Base-by-base conservation (phyloP, 192 early-diverging fungal species). In the Coemansia sp. region DNA sequence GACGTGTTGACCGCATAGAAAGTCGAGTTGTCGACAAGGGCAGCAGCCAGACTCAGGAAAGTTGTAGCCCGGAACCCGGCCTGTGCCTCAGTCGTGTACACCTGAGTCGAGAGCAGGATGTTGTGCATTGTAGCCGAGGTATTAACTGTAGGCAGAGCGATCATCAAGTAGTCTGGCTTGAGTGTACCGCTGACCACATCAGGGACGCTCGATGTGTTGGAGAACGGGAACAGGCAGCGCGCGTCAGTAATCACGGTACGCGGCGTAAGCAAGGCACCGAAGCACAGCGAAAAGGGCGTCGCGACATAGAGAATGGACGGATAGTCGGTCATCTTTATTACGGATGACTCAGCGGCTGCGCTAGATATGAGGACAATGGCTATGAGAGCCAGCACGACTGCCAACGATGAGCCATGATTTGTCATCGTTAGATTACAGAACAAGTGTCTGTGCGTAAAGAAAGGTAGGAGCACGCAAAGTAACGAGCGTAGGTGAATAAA, bases 181-280 rank as follows among this genome's bases (percentile, higher is more conserved):
- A 82, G 75, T 58, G 68, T 48, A 11, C 75, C 75, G 37, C 59
- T 57, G 50, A 69, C 80, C 15, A 51, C 41, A 12, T 62, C 45
- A 1, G 80, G 69, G 45, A 67, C 75, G 25, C 66, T 63, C 55
- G 58, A 68, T 27, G 48, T 66, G 69, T 77, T 68, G 23, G 76
- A 74, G 45, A 82, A 82, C 42, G 75, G 80, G 53, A 72, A 73
- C 66, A 82, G 39, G 63, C 80, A 82, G 66, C 80, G 80, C 8
- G 80, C 80, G 34, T 82, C 80, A 6, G 80, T 82, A 8, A 82
- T 64, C 23, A 82, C 75, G 21, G 69, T 68, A 44, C 53, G 50
- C 12, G 77, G 63, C 19, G 62, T 82, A 23, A 82, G 63, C 39
- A 82, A 69, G 0, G 72, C 72, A 21, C 80, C 80, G 62, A 77